Conservation (phyloP, 345 rosid species). For the Dipteronia dyeriana region DNA sequence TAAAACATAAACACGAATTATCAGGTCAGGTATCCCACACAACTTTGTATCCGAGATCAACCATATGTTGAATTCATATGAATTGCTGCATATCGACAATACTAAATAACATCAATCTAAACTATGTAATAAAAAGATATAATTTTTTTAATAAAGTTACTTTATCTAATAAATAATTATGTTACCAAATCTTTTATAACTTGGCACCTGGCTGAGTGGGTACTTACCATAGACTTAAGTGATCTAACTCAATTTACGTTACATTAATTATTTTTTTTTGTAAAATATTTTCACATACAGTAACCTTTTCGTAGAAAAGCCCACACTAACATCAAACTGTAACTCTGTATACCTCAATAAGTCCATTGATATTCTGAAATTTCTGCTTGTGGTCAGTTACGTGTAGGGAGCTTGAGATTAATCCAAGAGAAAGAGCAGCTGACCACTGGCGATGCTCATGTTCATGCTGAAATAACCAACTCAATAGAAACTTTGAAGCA, state of each 20-base stretch:
- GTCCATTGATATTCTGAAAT: constrained; percentile 64
- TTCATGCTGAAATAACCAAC: constrained; percentile 78
- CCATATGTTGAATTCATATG: not conserved
- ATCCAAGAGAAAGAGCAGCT: constrained; percentile 91
- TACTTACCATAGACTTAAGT: not conserved
- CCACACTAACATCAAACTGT: constrained; percentile 14
- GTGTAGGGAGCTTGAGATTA: constrained; percentile 70
- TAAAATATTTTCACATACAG: not conserved
- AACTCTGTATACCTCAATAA: constrained; percentile 63
- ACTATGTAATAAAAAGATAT: not conserved
- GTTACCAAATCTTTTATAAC: not conserved
- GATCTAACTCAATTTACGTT: not conserved
- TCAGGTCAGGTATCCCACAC: too few relatives aligned
- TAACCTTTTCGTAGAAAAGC: not conserved
- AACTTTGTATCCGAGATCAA: not conserved
- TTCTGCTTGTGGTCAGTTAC: constrained; percentile 84
- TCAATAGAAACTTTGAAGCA: constrained; percentile 79
- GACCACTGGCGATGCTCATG: constrained; percentile 97
- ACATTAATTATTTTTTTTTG: constrained; percentile 9
- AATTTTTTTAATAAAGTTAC: not conserved
- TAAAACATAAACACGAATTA: not conserved
- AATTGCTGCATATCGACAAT: not conserved
- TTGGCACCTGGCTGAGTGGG: not conserved
- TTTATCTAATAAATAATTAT: not conserved
- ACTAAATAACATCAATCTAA: not conserved